A percentile compares a stretch with the other conserved stretches of the same genome.
Conservation (phyloP, 352 stramenopile species). For the Phytophthora brassicae region DNA sequence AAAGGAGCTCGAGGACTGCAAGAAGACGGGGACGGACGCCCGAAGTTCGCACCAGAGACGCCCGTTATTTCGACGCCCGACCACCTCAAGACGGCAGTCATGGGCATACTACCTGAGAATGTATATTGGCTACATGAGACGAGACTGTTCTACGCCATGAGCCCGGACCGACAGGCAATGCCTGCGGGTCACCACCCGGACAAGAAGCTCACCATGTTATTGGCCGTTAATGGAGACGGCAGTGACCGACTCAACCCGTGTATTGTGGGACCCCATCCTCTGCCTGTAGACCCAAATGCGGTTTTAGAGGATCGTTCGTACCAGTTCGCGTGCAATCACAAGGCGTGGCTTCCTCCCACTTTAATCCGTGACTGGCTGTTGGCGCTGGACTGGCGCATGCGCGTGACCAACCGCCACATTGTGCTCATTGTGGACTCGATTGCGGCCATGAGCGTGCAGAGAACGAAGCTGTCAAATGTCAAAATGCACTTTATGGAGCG, state of each 20-base stretch:
- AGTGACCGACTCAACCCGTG: constrained; percentile 74
- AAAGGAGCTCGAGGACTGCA: constrained; percentile 22
- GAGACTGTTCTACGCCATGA: constrained; percentile 50
- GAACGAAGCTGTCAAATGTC: constrained; percentile 63
- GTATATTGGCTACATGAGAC: constrained; percentile 82
- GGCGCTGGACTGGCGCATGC: constrained; percentile 78
- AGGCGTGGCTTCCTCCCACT: constrained; percentile 70
- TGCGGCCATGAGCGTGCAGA: constrained; percentile 59
- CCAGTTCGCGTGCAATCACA: constrained; percentile 72
- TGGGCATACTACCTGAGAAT: constrained; percentile 53
- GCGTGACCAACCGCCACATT: constrained; percentile 67
- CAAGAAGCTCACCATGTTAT: constrained; percentile 57
- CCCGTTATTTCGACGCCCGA: constrained; percentile 48
- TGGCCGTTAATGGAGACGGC: constrained; percentile 69
- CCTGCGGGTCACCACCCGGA: constrained; percentile 31
- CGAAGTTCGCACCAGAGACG: constrained; percentile 31
- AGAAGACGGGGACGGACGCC: constrained; percentile 27
- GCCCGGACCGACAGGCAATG: constrained; percentile 32
- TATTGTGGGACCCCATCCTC: constrained; percentile 49
- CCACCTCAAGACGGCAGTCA: constrained; percentile 47
- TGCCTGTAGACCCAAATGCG: constrained; percentile 17
- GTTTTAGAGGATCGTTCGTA: constrained; percentile 33
- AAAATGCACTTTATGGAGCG: constrained; percentile 51
- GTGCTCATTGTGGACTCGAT: constrained; percentile 68
- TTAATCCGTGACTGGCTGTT: constrained; percentile 80